Conservation (phyloP, 192 early-diverging fungal species). For the Coemansia sp. region DNA sequence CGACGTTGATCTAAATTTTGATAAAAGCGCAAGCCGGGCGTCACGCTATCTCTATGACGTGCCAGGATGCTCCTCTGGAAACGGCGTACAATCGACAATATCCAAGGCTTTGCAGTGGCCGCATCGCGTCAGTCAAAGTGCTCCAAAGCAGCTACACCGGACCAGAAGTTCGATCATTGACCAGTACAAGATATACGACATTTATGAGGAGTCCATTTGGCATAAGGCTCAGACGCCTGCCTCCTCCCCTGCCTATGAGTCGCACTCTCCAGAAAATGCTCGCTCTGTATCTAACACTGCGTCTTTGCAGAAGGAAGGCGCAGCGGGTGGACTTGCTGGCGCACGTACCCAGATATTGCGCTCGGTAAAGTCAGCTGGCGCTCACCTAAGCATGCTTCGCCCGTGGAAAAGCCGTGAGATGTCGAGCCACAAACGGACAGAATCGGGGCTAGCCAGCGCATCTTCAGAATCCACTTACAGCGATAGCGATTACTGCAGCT, state of each 20-base stretch:
- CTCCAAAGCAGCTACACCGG: slow-evolving; percentile 10
- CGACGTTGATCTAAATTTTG: slow-evolving; percentile 12
- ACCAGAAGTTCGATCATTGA: slow-evolving; percentile 25
- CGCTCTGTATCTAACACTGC: not conserved
- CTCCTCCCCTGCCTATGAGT: not conserved
- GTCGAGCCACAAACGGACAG: not conserved
- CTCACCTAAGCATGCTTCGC: slow-evolving; percentile 36
- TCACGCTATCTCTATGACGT: slow-evolving; percentile 51
- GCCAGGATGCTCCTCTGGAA: slow-evolving; percentile 13
- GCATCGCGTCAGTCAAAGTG: slow-evolving; percentile 27
- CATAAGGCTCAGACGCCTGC: slow-evolving; percentile 20
- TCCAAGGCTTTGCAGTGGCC: slow-evolving; percentile 38
- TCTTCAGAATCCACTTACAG: slow-evolving; percentile 23
- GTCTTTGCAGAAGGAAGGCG: not conserved
- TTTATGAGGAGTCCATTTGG: slow-evolving; percentile 52
- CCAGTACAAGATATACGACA: slow-evolving; percentile 54
- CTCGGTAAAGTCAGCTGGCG: slow-evolving; percentile 23
- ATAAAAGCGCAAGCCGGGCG: slow-evolving; percentile 13
- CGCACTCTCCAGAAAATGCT: not conserved
- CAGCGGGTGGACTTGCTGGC: not conserved
- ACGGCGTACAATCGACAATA: slow-evolving; percentile 26
- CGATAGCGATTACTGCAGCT: slow-evolving; percentile 14
- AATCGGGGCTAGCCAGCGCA: slow-evolving; percentile 25
- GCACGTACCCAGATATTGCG: slow-evolving; percentile 19
- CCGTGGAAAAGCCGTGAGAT: slow-evolving; percentile 18